Percentiles rank a stretch among this genome's conserved stretches.
Conservation (phyloP, 441 rosid species). For the Populus hybrid region DNA sequence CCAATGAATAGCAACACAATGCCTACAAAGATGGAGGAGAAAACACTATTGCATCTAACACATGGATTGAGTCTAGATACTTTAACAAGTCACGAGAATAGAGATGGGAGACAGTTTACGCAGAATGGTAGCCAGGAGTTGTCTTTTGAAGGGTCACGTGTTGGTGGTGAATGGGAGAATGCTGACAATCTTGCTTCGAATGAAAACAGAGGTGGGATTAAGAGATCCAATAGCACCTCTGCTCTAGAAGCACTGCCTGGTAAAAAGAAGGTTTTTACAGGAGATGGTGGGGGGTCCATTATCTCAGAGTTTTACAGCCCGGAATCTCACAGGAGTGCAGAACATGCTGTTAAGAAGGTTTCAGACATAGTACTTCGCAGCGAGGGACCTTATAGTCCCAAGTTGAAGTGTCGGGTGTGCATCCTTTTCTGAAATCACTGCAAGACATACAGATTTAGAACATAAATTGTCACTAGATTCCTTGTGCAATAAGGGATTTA, state of each 20-base stretch:
- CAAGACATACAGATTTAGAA: conserved; percentile 7
- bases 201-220: conserved; percentile 59
- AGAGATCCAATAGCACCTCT: conserved; percentile 86
- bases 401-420: conserved; percentile 85
- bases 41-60: conserved; percentile 24
- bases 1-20: conserved; percentile 23
- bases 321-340: conserved; percentile 42
- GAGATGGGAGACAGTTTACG: conserved; percentile 16
- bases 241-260: conserved; percentile 52
- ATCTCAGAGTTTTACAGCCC: conserved; percentile 75
- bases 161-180: conserved; percentile 26
- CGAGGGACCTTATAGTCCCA: conserved; percentile 50
- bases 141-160: conserved; percentile 27
- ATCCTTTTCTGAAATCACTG: conserved; percentile 16
- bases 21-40: conserved; percentile 39
- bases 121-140: conserved; percentile 30
- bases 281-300: conserved; percentile 53
- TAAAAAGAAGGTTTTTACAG: conserved; percentile 43
- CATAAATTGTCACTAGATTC: conserved; percentile 10
- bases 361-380: conserved; percentile 36
- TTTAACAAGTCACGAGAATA: conserved; percentile 29
- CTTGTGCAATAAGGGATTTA: conserved; percentile 3
- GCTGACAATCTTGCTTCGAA: conserved; percentile 25
- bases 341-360: conserved; percentile 28
- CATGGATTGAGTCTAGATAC: conserved; percentile 37